Conservation (phyloP, 176 grass and related monocot species). For the Sorghum bicolor region Sorghum_bicolor_NCBIv3 NC_012877.2:45098001-45098500, state of each 20-base stretch:
- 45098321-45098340: background rate
- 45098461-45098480: no score
- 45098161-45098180: constrained; percentile 24
- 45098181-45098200: constrained; percentile 31
- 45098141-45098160: constrained; percentile 30
- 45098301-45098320: background rate
- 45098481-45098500: no score
- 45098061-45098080: background rate
- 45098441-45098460: background rate
- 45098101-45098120: constrained; percentile 36
- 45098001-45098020: background rate
- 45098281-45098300: background rate
- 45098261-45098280: constrained; percentile 20
- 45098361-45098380: background rate
- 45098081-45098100: constrained; percentile 39
- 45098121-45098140: constrained; percentile 42
- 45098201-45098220: constrained; percentile 19
- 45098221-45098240: constrained; percentile 24
- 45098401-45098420: background rate
- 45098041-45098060: constrained; percentile 10
- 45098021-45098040: constrained; percentile 16
- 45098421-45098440: background rate
- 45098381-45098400: background rate
- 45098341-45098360: background rate
- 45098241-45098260: constrained; percentile 19